Conservation (phyloP, 1,284 basidiomycete genomes). For the Cutaneotrichosporon cutaneum region DNA sequence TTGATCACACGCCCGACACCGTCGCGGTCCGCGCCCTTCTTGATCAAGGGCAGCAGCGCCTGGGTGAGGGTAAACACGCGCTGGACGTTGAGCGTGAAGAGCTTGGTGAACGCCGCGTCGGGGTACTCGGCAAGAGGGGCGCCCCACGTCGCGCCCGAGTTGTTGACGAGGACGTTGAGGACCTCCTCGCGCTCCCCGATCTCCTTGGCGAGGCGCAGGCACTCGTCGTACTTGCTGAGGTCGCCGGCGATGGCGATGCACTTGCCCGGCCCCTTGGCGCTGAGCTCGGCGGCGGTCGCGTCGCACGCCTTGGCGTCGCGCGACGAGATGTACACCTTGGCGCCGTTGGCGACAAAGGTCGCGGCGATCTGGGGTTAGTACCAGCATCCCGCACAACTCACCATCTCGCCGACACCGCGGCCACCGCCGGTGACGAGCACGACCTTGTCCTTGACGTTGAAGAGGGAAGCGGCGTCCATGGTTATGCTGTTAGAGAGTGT, state of each 20-base stretch:
- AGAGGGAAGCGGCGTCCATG: constrained; percentile 18
- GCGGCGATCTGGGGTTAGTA: constrained; percentile 60
- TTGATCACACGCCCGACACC: constrained; percentile 62
- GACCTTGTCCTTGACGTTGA: constrained; percentile 47
- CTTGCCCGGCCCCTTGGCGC: constrained; percentile 59
- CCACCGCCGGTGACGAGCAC: constrained; percentile 71
- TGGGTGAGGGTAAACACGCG: constrained; percentile 70
- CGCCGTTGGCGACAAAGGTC: constrained; percentile 66
- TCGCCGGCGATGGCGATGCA: constrained; percentile 65
- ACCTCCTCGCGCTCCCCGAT: constrained; percentile 58
- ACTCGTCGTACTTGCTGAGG: constrained; percentile 62
- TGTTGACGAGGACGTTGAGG: constrained; percentile 53
- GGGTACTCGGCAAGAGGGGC: constrained; percentile 61
- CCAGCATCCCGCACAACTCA: constrained; percentile 51
- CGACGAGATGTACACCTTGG: constrained; percentile 67
- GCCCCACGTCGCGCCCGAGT: constrained; percentile 67
- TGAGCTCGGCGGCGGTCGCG: constrained; percentile 61
- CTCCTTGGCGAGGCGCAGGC: constrained; percentile 60
- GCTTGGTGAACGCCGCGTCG: constrained; percentile 50
- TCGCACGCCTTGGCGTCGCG: constrained; percentile 62
- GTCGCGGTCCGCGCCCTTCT: constrained; percentile 57
- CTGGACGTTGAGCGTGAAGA: constrained; percentile 67
- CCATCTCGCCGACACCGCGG: constrained; percentile 68
- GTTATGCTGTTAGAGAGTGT: constrained; percentile 1
- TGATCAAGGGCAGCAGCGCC: constrained; percentile 63